phyloP scores from a whole-genome alignment of 2,329 filamentous ascomycete genomes.

The Ascochyta koolunga region DNA sequence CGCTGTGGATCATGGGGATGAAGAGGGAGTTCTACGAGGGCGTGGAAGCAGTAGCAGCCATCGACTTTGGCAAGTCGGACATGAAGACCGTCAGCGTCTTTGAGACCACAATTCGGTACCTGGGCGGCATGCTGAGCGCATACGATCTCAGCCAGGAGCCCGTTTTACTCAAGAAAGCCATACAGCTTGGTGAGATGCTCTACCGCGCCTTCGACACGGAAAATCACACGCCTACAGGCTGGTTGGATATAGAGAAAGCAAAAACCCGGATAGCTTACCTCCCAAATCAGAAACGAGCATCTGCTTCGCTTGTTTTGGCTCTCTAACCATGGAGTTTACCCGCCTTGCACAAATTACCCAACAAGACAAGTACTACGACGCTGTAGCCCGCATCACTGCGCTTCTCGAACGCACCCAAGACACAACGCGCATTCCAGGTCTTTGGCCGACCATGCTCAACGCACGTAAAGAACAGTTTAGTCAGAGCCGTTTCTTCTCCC shows the following conservation, averaged over 20 bases:
- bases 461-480: conserved; percentile 37
- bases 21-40: conserved; percentile 56
- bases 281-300: conserved; percentile 49
- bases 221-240: conserved; percentile 52
- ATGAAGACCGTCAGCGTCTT: conserved; percentile 56
- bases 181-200: conserved; percentile 51
- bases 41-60: conserved; percentile 51
- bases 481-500: conserved; percentile 37
- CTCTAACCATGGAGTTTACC: conserved; percentile 51
- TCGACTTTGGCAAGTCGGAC: conserved; percentile 52
- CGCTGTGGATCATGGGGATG: conserved; percentile 57
- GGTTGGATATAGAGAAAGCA: conserved; percentile 49
- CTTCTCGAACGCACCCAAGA: conserved; percentile 41
- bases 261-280: conserved; percentile 28
- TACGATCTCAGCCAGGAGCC: conserved; percentile 47
- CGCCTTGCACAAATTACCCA: conserved; percentile 46
- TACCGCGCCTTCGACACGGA: conserved; percentile 56
- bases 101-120: conserved; percentile 56
- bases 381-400: conserved; percentile 41
- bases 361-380: conserved; percentile 47
- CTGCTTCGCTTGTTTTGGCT: conserved; percentile 56
- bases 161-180: conserved; percentile 45
- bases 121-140: conserved; percentile 46
- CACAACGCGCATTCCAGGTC: conserved; percentile 42
- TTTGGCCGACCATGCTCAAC: conserved; percentile 50